phyloP scores from a whole-genome alignment of 306 rosid genomes.

The Dryas octopetala region DNA sequence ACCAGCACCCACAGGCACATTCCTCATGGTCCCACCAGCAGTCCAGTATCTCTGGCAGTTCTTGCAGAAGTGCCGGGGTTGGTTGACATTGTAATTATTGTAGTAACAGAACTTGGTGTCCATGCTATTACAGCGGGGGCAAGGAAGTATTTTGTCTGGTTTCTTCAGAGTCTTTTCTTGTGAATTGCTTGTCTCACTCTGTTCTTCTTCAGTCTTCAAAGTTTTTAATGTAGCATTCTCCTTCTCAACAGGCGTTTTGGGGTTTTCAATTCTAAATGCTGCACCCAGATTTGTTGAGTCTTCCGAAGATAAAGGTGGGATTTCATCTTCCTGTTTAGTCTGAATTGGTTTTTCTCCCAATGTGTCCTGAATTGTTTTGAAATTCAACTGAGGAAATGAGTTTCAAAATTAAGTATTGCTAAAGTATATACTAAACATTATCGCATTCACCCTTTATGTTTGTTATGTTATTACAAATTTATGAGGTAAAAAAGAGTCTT shows the following conservation, averaged over 20 bases:
- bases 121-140: constrained; percentile 59
- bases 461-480: background rate
- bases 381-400: constrained; percentile 3
- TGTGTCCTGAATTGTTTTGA: constrained; percentile 31
- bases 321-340: constrained; percentile 22
- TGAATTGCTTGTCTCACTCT: constrained; percentile 37
- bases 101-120: constrained; percentile 61
- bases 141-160: constrained; percentile 54
- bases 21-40: constrained; percentile 60
- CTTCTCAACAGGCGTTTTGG: constrained; percentile 34
- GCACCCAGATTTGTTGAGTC: constrained; percentile 29
- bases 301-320: constrained; percentile 19
- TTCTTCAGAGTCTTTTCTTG: constrained; percentile 53
- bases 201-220: constrained; percentile 44
- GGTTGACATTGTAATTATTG: constrained; percentile 54
- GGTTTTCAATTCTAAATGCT: constrained; percentile 20
- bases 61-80: constrained; percentile 56
- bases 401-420: constrained; percentile 1
- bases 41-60: constrained; percentile 64
- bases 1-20: constrained; percentile 58
- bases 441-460: background rate
- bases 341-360: constrained; percentile 22
- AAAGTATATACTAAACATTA: background rate
- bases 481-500: background rate
- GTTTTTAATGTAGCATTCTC: constrained; percentile 25